Percentiles rank a stretch among this genome's conserved stretches.
These are phyloP conservation scores for Murraya paniculata DNA, from an alignment of 345 rosid species.

Conservation along the genomic window DNA sequence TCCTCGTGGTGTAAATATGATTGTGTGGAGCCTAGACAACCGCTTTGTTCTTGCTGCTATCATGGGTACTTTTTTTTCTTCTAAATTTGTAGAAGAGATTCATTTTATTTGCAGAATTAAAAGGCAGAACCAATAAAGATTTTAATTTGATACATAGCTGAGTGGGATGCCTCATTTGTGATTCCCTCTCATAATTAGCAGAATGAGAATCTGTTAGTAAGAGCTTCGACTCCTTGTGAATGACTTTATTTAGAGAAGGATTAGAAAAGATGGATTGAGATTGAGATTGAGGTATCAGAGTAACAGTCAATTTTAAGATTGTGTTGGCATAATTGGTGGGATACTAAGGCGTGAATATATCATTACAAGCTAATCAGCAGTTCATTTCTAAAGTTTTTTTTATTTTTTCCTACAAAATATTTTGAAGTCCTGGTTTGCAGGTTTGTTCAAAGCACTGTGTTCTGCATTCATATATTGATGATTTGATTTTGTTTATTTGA, in stretches of 20 bases:
- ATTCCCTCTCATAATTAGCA: not conserved
- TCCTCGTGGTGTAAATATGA: conserved; percentile 99
- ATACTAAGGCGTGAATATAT: not conserved
- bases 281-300: not conserved
- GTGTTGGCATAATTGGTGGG: not conserved
- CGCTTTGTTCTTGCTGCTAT: conserved; percentile 99
- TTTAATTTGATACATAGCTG: not conserved
- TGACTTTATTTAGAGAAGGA: not conserved
- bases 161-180: not conserved
- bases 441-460: not conserved
- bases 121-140: not conserved
- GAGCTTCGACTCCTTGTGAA: not conserved
- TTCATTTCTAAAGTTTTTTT: not conserved
- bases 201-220: not conserved
- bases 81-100: not conserved
- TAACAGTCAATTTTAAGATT: not conserved
- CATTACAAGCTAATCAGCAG: not conserved
- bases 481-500: not conserved
- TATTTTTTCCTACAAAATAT: not conserved
- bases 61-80: conserved; percentile 61
- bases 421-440: not conserved
- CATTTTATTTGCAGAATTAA: not conserved
- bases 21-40: conserved; percentile 96
- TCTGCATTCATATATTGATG: not conserved
- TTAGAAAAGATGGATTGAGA: not conserved